A percentile compares a stretch with the other conserved stretches of the same genome.
phyloP scores from a whole-genome alignment of 2,329 filamentous ascomycete genomes.

The Trichoderma sp. region DNA sequence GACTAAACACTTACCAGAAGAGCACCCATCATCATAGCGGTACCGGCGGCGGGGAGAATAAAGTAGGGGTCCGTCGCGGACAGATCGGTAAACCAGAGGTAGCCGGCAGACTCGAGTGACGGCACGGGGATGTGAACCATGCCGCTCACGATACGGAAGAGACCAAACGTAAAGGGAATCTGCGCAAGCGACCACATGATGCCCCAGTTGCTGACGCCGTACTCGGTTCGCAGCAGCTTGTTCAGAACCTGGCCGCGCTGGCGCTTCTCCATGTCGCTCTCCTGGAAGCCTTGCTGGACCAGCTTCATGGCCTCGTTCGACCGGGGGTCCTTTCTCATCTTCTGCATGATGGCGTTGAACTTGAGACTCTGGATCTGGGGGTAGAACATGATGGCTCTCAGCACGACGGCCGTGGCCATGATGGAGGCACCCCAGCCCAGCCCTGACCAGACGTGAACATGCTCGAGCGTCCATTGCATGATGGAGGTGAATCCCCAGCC shows the following conservation, averaged over 20 bases:
- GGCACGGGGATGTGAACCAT: conserved; percentile 81
- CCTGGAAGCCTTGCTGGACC: conserved; percentile 43
- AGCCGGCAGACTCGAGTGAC: conserved; percentile 65
- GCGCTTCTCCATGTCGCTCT: conserved; percentile 44
- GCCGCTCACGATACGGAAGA: conserved; percentile 71
- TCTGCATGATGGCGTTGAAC: conserved; percentile 54
- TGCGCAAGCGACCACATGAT: conserved; percentile 42
- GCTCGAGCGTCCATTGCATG: conserved; percentile 76
- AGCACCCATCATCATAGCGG: conserved; percentile 53
- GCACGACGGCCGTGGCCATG: conserved; percentile 57
- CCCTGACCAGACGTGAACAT: conserved; percentile 71
- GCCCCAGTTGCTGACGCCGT: conserved; percentile 34
- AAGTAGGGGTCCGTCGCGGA: conserved; percentile 73
- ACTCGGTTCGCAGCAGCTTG: conserved; percentile 37
- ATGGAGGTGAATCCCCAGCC: conserved; percentile 74
- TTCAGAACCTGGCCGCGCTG: conserved; percentile 36
- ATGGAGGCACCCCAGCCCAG: conserved; percentile 83
- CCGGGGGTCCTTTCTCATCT: conserved; percentile 52
- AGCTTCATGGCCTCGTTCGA: conserved; percentile 48
- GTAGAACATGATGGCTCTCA: conserved; percentile 65
- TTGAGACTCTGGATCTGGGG: conserved; percentile 44
- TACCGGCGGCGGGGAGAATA: conserved; percentile 64
- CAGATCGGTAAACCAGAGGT: conserved; percentile 77
- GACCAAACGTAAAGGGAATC: conserved; percentile 71
- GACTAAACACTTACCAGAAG: conserved; percentile 44